phyloP scores from a whole-genome alignment of 176 grass and related monocot species.

The Sorghum bicolor region Sorghum_bicolor_NCBIv3 NC_012870.2:56387501-56388000 shows the following conservation, averaged over 20 bases:
- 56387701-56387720: conserved; percentile 56
- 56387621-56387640: conserved; percentile 66
- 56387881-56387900: no score
- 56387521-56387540: background rate
- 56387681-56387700: conserved; percentile 96
- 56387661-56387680: conserved; percentile 98
- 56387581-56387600: background rate
- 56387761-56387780: no score
- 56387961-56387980: no score
- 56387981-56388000: no score
- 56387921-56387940: no score
- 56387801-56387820: no score
- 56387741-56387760: conserved; percentile 93
- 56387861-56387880: no score
- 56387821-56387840: no score
- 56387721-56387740: conserved; percentile 69
- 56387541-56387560: background rate
- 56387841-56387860: no score
- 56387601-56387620: conserved; percentile 25
- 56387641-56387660: conserved; percentile 83
- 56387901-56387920: no score
- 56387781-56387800: no score
- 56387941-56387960: no score
- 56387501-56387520: background rate
- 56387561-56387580: background rate